phyloP scores from a whole-genome alignment of 2,329 filamentous ascomycete genomes.

The Xylaria sp. region DNA sequence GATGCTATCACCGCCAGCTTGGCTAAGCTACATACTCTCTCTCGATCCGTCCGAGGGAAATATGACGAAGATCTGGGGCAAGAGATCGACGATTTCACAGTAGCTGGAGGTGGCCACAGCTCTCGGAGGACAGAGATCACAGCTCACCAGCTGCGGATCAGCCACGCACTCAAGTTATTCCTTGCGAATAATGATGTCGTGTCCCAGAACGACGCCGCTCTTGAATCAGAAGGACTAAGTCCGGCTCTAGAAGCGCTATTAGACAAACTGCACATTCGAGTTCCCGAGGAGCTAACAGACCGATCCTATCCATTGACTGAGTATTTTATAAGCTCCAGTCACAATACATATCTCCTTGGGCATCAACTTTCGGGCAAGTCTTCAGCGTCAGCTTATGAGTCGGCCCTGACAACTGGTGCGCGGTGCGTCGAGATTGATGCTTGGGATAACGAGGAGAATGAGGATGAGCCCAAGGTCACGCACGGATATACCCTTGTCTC shows the following conservation, averaged over 20 bases:
- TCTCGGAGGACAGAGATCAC: constrained; percentile 59
- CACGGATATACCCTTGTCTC: constrained; percentile 77
- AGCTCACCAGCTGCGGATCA: constrained; percentile 67
- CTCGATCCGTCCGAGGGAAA: constrained; percentile 42
- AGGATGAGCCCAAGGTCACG: constrained; percentile 74
- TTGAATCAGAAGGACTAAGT: constrained; percentile 58
- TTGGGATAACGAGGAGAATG: constrained; percentile 72
- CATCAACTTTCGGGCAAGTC: constrained; percentile 75
- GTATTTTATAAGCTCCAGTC: constrained; percentile 78
- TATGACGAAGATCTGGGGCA: constrained; percentile 66
- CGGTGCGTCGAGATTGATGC: constrained; percentile 80
- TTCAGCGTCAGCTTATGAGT: constrained; percentile 71
- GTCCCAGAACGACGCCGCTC: constrained; percentile 58
- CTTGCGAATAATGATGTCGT: constrained; percentile 65
- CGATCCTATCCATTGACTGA: constrained; percentile 71
- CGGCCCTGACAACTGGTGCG: constrained; percentile 69
- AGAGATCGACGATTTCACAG: constrained; percentile 59
- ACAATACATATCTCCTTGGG: constrained; percentile 78
- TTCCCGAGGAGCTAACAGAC: constrained; percentile 66
- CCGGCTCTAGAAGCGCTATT: constrained; percentile 63
- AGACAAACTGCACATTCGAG: constrained; percentile 66
- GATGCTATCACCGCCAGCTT: constrained; percentile 47
- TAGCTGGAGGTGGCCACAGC: constrained; percentile 70
- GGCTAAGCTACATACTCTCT: constrained; percentile 56
- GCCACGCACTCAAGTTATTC: constrained; percentile 66